Percentiles rank a stretch among this genome's conserved stretches.
Conservation (phyloP, 176 grass and related monocot genomes). For the Eragrostis curvula region DNA sequence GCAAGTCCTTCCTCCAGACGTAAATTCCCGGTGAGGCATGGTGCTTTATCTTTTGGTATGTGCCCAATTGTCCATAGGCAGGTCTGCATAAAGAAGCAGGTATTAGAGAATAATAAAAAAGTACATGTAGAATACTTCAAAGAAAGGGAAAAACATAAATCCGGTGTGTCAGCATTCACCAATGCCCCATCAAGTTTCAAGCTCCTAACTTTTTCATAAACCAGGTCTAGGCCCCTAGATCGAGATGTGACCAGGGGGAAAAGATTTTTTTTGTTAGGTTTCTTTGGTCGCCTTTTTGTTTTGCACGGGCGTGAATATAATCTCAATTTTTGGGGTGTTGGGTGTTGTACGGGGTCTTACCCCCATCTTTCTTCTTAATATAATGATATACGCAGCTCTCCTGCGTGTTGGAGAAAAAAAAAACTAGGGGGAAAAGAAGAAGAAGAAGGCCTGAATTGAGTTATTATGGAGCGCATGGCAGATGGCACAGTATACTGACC, state of each 20-base stretch:
- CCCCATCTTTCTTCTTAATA: too few species aligned
- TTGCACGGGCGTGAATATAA: too few species aligned
- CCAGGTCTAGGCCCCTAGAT: background rate
- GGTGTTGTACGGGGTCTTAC: too few species aligned
- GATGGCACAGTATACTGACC: constrained; percentile 49
- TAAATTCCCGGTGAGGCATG: constrained; percentile 81
- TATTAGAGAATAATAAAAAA: constrained; percentile 5
- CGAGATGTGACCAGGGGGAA: background rate
- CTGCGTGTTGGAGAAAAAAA: too few species aligned
- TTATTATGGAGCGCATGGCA: background rate
- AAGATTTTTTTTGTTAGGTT: too few species aligned
- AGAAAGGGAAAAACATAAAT: background rate
- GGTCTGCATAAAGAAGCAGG: constrained; percentile 57
- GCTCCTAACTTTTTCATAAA: background rate
- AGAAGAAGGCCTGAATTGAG: background rate
- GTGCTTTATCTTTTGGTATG: constrained; percentile 93
- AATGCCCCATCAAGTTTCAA: background rate
- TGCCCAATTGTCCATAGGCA: constrained; percentile 88
- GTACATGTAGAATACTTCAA: background rate
- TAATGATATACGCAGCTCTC: too few species aligned
- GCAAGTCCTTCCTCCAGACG: constrained; percentile 68
- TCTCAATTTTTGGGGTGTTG: too few species aligned
- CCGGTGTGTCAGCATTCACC: constrained; percentile 5
- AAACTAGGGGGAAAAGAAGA: too few species aligned
- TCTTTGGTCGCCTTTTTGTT: too few species aligned